Evolutionary conservation across 208 protist species (phyloP), one percentile per base, ranked within the genome.

Genomic region (Leptomonas seymouri): DNA sequence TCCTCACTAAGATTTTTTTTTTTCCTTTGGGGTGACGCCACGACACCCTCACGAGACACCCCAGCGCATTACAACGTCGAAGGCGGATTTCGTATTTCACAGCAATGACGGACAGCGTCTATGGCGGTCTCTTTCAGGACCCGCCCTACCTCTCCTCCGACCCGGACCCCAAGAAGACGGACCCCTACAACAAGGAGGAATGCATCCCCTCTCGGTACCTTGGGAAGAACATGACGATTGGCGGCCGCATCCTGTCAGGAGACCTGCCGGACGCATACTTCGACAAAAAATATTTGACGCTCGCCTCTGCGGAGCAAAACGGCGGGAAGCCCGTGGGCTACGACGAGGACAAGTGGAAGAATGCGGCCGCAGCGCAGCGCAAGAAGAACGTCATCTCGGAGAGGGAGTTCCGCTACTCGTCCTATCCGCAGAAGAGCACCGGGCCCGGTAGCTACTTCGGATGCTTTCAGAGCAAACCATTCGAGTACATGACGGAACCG

Each of bases 111-210:
- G 81, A 90, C 41, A 77, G 87, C 71, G 82, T 73, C n/a, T 95
- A 93, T 69, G 90, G 90, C 5, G 90, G 90, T 61, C 80, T 95
- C 30, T 96, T 96, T 60, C 80, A 89, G 45, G 91, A 96, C 80
- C 91, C 88, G 21, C 70, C 89, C 55, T 90, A 82, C 61, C 73
- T 96, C 15, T 84, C 84, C 42, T 84, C 85, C 11, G 80, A 94
- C 61, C 27, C 77, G 0, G 89, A 96, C 59, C 76, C 86, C 3
- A 80, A 79, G 23, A 84, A 87, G 66, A 93, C 91, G 30, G 91
- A 96, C 45, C 84, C 82, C 20, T 96, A 93, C 57, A 75, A 90
- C 67, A 93, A 93, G 76, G 64, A 87, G 69, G 88, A 96, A 42
- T 66, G 71, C 41, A 90, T 96, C 53, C 85, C 91, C 4, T 93